Evolutionary conservation across 805 yeast species (phyloP).

Genomic region (Candida tibetensis): DNA sequence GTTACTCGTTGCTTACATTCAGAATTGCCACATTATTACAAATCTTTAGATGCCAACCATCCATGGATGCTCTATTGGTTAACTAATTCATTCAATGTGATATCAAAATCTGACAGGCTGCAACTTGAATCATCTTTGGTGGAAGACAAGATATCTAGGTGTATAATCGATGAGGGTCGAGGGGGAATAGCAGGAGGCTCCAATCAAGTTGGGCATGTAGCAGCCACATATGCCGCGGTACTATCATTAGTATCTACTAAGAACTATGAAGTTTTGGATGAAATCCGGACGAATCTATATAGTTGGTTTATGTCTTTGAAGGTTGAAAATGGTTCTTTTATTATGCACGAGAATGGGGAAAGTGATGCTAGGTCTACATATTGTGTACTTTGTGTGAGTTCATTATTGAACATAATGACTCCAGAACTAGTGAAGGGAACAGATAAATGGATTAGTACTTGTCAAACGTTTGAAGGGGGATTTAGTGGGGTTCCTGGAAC

Average conservation of each 20-base stretch:
- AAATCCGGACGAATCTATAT: slow-evolving; percentile 42
- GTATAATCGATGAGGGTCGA: slow-evolving; percentile 29
- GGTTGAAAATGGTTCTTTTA: slow-evolving; percentile 69
- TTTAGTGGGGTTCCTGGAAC: slow-evolving; percentile 74
- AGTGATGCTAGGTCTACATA: slow-evolving; percentile 81
- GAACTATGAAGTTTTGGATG: slow-evolving; percentile 29
- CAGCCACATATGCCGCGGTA: slow-evolving; percentile 78
- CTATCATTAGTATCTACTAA: slow-evolving; percentile 56
- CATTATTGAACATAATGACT: slow-evolving; percentile 60
- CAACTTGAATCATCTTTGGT: slow-evolving; percentile 21
- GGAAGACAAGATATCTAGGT: slow-evolving; percentile 22
- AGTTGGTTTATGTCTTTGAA: slow-evolving; percentile 68
- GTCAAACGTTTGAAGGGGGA: slow-evolving; percentile 96
- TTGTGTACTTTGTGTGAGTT: slow-evolving; percentile 76
- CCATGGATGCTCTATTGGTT: slow-evolving; percentile 92
- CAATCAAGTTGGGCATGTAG: slow-evolving; percentile 80
- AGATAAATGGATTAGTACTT: slow-evolving; percentile 56
- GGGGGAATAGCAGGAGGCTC: slow-evolving; percentile 83
- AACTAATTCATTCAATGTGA: slow-evolving; percentile 41
- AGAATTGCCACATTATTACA: slow-evolving; percentile 50
- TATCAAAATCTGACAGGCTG: slow-evolving; percentile 8
- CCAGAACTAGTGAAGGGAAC: slow-evolving; percentile 55
- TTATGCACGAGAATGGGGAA: slow-evolving; percentile 78
- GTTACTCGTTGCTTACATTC: slow-evolving; percentile 37
- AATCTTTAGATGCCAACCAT: slow-evolving; percentile 78